These are phyloP conservation scores for Rhododendron mucronatum DNA, from an alignment of 148 eudicot species.

Conservation along the genomic window DNA sequence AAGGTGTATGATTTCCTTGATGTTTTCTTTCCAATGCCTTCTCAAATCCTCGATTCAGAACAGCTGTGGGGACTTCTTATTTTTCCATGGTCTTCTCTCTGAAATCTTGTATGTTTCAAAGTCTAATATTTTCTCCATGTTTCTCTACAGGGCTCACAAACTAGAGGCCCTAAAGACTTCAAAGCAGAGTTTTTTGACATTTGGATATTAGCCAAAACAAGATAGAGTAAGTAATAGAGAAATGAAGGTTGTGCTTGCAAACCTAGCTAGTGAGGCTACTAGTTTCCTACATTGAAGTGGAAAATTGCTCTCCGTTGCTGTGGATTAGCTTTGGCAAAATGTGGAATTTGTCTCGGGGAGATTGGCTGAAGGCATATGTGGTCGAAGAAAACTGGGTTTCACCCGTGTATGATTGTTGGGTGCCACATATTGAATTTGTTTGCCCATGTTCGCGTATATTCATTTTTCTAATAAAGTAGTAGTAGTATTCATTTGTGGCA, in stretches of 20 bases:
- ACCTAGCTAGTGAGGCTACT: background rate
- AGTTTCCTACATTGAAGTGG: background rate
- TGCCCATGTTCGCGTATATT: background rate
- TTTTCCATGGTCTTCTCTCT: background rate
- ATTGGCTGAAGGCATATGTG: slow-evolving; percentile 15
- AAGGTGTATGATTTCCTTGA: background rate
- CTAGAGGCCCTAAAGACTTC: background rate
- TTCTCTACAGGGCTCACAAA: slow-evolving; percentile 26
- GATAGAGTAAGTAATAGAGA: background rate
- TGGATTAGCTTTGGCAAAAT: background rate
- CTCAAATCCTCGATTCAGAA: background rate
- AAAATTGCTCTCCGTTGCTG: background rate
- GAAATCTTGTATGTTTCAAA: background rate
- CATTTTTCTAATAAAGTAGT: background rate
- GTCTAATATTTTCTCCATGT: background rate
- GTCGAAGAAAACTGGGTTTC: background rate
- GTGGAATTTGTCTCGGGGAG: slow-evolving; percentile 2
- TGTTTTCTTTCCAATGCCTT: background rate
- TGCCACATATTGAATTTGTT: background rate
- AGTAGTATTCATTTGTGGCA: background rate
- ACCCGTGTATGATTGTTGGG: background rate
- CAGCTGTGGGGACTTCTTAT: background rate
- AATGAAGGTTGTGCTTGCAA: background rate
- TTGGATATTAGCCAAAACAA: background rate
- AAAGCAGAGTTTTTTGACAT: background rate